Conservation (phyloP, 2,329 filamentous ascomycete species). For the Neophaeococcomyces mojaviensis region DNA sequence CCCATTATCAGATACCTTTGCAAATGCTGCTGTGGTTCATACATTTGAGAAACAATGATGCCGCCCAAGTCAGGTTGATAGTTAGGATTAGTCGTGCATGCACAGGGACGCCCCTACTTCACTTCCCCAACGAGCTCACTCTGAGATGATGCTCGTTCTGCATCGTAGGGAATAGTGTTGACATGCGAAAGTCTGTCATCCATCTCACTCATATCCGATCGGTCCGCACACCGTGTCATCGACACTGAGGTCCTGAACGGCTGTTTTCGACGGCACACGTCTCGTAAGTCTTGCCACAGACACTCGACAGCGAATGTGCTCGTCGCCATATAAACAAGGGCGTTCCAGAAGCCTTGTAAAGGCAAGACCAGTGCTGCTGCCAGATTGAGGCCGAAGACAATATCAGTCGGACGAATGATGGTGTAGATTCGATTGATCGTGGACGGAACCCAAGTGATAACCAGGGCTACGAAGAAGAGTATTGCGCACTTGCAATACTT, state of each 20-base stretch:
- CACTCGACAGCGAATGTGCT: slow-evolving; percentile 56
- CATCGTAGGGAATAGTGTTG: not conserved
- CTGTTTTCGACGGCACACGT: not conserved
- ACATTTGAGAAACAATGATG: too few species aligned
- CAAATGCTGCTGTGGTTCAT: too few species aligned
- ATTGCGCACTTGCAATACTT: slow-evolving; percentile 34
- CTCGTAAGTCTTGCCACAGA: slow-evolving; percentile 5
- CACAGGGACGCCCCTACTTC: not conserved
- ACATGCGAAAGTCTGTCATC: not conserved
- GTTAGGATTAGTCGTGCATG: too few species aligned
- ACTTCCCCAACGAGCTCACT: not conserved
- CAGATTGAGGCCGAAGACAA: slow-evolving; percentile 56
- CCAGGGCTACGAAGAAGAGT: slow-evolving; percentile 34
- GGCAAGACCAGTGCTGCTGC: slow-evolving; percentile 68
- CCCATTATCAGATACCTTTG: too few species aligned
- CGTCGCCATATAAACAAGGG: slow-evolving; percentile 65
- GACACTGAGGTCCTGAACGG: not conserved
- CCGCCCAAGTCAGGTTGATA: too few species aligned
- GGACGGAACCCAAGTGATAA: slow-evolving; percentile 54
- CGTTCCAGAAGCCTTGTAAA: slow-evolving; percentile 79
- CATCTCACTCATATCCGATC: not conserved
- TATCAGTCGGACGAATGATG: slow-evolving; percentile 48
- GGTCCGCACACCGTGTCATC: not conserved
- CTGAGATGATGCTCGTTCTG: not conserved
- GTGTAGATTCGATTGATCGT: slow-evolving; percentile 70